Percentiles rank a stretch among this genome's conserved stretches.
Evolutionary conservation across 441 rosid genomes (phyloP).

Genomic region (Pelargonium exstipulatum): DNA sequence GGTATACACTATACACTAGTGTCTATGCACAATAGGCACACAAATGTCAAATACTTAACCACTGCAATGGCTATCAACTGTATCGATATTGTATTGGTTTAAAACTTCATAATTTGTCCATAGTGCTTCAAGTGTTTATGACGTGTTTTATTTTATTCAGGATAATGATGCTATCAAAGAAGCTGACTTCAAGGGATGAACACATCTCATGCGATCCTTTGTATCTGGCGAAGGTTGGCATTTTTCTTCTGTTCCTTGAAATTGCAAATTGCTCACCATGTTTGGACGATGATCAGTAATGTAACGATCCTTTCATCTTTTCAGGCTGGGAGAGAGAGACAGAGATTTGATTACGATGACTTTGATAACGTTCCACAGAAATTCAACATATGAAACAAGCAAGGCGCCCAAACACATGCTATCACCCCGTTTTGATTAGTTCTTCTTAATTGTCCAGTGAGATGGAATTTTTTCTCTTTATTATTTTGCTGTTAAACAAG

Average conservation of each 20-base stretch:
- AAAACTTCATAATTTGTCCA: neutral
- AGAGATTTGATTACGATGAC: slow-evolving; percentile 86
- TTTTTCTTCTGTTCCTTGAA: slow-evolving; percentile 6
- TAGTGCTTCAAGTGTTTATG: neutral
- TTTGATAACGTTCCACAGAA: slow-evolving; percentile 84
- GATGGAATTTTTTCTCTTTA: neutral
- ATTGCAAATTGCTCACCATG: neutral
- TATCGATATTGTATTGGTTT: neutral
- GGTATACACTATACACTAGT: slow-evolving; percentile 35
- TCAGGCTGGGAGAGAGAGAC: slow-evolving; percentile 85
- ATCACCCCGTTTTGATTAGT: neutral
- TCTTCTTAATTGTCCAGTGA: neutral
- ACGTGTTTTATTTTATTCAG: slow-evolving; percentile 28
- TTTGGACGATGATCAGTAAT: slow-evolving; percentile 12
- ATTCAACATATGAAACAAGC: slow-evolving; percentile 47
- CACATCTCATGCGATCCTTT: slow-evolving; percentile 65
- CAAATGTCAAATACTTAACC: too few relatives aligned
- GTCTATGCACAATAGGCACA: neutral
- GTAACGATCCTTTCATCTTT: slow-evolving; percentile 9
- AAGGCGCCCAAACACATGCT: neutral
- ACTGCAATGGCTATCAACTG: neutral
- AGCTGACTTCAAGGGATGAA: slow-evolving; percentile 73
- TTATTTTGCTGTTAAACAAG: neutral
- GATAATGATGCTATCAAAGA: slow-evolving; percentile 78
- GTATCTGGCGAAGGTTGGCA: slow-evolving; percentile 68